Percentiles rank a stretch among this genome's conserved stretches.
Conservation (phyloP, 2,329 filamentous ascomycete species). For the Fusarium floridanum region DNA sequence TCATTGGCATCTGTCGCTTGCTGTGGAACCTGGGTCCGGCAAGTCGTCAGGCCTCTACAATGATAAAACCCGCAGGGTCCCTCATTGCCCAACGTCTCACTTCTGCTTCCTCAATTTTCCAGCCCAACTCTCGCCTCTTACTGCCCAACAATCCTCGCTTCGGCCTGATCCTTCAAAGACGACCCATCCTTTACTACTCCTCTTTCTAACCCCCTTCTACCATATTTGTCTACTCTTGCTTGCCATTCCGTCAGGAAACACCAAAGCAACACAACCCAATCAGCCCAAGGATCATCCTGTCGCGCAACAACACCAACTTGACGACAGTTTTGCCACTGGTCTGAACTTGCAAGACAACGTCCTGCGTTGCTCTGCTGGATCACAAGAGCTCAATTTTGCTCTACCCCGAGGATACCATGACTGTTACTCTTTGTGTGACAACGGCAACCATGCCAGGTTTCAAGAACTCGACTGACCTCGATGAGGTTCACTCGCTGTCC, state of each 20-base stretch:
- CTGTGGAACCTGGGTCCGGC: slow-evolving; percentile 43
- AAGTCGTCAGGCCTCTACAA: slow-evolving; percentile 49
- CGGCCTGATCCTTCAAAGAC: slow-evolving; percentile 43
- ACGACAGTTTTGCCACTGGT: slow-evolving; percentile 45
- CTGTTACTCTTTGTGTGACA: slow-evolving; percentile 61
- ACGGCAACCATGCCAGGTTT: slow-evolving; percentile 66
- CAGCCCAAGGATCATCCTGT: slow-evolving; percentile 46
- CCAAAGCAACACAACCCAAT: slow-evolving; percentile 41
- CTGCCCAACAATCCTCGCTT: slow-evolving; percentile 53
- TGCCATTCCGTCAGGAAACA: slow-evolving; percentile 33
- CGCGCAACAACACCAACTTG: slow-evolving; percentile 46
- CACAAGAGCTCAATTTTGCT: slow-evolving; percentile 47
- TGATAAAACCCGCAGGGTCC: slow-evolving; percentile 66
- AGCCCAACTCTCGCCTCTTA: slow-evolving; percentile 52
- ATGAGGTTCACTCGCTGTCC: slow-evolving; percentile 71
- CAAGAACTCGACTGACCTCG: slow-evolving; percentile 66
- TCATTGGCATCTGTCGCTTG: slow-evolving; percentile 39
- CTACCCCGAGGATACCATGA: slow-evolving; percentile 61
- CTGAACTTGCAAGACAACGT: slow-evolving; percentile 46
- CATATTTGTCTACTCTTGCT: slow-evolving; percentile 33
- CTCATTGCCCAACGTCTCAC: slow-evolving; percentile 55
- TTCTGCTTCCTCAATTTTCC: slow-evolving; percentile 49
- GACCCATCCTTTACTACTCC: slow-evolving; percentile 36
- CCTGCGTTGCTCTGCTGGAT: slow-evolving; percentile 47
- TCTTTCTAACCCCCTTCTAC: slow-evolving; percentile 35